Evolutionary conservation across 2,329 filamentous ascomycete genomes (phyloP).

Genomic region (Camillea tinctor): DNA sequence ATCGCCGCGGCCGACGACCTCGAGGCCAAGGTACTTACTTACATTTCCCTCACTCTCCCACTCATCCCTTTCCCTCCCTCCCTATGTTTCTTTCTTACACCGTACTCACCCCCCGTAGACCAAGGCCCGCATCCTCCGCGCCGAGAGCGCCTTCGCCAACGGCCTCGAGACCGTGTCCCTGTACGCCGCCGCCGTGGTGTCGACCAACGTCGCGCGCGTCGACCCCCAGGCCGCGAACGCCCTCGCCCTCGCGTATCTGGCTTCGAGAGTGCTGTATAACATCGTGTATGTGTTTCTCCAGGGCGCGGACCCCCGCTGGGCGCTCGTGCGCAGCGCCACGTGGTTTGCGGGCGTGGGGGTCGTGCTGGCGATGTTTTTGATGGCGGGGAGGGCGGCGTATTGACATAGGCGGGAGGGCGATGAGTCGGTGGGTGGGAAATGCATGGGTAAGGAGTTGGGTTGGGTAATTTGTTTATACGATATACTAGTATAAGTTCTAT

Average conservation of each 20-base stretch:
- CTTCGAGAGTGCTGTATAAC: conserved; percentile 10
- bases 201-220: conserved; percentile 7
- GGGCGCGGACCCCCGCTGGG: conserved; percentile 12
- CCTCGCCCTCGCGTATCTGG: conserved; percentile 12
- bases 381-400: conserved; percentile 7
- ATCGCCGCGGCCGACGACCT: conserved; percentile 13
- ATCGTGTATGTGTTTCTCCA: conserved; percentile 17
- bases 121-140: conserved; percentile 16
- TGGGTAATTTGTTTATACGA: too few relatives aligned
- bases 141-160: conserved; percentile 16
- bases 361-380: conserved; percentile 11
- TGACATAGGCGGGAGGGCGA: too few relatives aligned
- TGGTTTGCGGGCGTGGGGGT: conserved; percentile 15
- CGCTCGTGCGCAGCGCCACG: conserved; percentile 7
- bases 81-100: background rate
- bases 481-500: too few relatives aligned
- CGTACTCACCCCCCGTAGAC: background rate
- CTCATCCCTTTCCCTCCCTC: background rate
- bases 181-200: conserved; percentile 13
- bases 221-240: conserved; percentile 7
- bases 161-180: conserved; percentile 16
- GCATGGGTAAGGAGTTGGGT: too few relatives aligned
- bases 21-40: conserved; percentile 6
- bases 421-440: too few relatives aligned
- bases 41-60: background rate